Evolutionary conservation across 2,329 filamentous ascomycete species (phyloP), one percentile per base, ranked within the genome.

Genomic region (Phoma sp.): DNA sequence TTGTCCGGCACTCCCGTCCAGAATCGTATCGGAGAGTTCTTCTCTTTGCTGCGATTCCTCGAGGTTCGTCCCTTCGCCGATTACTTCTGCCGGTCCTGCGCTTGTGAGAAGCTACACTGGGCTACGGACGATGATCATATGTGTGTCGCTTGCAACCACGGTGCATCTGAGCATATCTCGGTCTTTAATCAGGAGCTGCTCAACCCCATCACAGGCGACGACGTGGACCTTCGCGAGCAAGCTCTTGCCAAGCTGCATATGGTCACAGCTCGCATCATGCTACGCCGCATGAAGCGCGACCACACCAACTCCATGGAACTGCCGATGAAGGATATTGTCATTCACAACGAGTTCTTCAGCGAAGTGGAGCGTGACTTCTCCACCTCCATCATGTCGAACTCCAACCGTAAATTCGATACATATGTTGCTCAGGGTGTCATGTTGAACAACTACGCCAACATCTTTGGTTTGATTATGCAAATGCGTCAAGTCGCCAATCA

Each of bases 401-500:
- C 90, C 7, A 85, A 88, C 54, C 89, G 95, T 57, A 88, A 92
- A 66, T 99, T 98, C 63, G 91, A 98, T 69, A 98, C 93, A 0
- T 99, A 98, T 63, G 95, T 98, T 33, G 89, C 91, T 14, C 90
- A 92, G 60, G 93, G 92, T 78, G 93, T 98, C 18, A 86, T 99
- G 75, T 83, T 99, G 46, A 82, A 98, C 80, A 74, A 74, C 72
- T 98, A 98, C 65, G 95, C 95, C 78, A 99, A 99, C 73, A 98
- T 99, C 61, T 99, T 99, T 68, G 93, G 93, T 70, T 83, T 99
- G 50, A 97, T 99, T 70, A 98, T 98, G 91, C 93, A 96, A 75
- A 98, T 99, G 93, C 89, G 95, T 50, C 95, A 99, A 78, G 91
- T 97, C 24, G 92, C 95, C 7, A 95, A 99, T 63, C 95, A 99